Base-by-base conservation (phyloP, 768 basidiomycete genomes). In the Psilocybe tampanensis region DNA sequence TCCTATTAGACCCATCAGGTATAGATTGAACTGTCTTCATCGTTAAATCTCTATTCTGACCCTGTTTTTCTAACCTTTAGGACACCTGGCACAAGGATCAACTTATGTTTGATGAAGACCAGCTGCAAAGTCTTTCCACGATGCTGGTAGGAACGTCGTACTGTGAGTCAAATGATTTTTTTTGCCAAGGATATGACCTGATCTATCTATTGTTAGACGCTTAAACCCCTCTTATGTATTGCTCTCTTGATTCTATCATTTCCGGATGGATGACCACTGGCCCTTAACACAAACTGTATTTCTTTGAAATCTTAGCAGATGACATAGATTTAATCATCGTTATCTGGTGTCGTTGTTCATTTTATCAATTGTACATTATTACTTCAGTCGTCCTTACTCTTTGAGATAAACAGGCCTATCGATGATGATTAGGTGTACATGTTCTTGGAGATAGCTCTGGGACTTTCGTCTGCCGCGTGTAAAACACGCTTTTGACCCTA, bases 81-180 rank as follows among this genome's bases (percentile, higher is more conserved):
- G 94, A 95, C 68, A 93, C 91, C 33, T 94, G 92, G 92, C 90
- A 92, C 66, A 91, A 89, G 66, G 94, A 96, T 72, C 91, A 94
- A 66, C 79, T 84, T 49, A 79, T 82, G 51, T 95, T 96, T 70
- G 86, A 92, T 65, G 94, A 96, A 72, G 94, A 95, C 66, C 94
- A 95, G 66, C 71, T 95, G 47, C 89, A 92, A 68, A 89, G 85
- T 63, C 81, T 96, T 62, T 91, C 92, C 22, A 87, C 88, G 36
- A 94, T 95, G 85, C 78, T 95, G 34, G 90, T 92, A 24, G 94
- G 94, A 43, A 95, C 92, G 47, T 94, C 90, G 15, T 93, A 93
- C 68, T 92, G 90, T 90, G 67, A 76, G 86, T 76, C 8, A 43
- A 26, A 41, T 29, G 29, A 29, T 42, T 52, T 34, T 29, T 22